A percentile compares a stretch with the other conserved stretches of the same genome.
phyloP scores from a whole-genome alignment of 768 basidiomycete genomes.

The Sutorius australiensis region DNA sequence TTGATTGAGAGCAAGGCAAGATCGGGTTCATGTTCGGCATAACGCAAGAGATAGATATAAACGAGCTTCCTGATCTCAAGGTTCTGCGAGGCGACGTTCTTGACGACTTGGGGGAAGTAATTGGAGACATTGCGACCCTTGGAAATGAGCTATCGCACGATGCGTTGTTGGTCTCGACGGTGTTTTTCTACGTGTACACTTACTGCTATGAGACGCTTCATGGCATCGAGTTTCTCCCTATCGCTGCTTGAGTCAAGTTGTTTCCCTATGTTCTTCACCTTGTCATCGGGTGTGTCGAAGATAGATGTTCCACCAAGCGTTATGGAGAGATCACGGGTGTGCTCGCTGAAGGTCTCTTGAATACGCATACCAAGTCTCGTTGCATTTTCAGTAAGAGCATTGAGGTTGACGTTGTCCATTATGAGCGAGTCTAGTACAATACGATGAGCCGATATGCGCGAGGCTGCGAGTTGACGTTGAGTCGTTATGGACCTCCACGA shows the following conservation, averaged over 20 bases:
- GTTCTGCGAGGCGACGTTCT: constrained; percentile 90
- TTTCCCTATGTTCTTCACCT: constrained; percentile 73
- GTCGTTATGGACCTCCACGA: background rate
- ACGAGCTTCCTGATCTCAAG: constrained; percentile 95
- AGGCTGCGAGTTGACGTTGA: background rate
- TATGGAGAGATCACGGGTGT: constrained; percentile 67
- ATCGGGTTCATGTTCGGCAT: constrained; percentile 91
- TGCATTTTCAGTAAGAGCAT: constrained; percentile 71
- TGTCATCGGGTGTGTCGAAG: constrained; percentile 76
- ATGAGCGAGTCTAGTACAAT: constrained; percentile 2
- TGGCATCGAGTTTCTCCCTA: constrained; percentile 87
- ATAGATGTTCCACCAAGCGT: constrained; percentile 50
- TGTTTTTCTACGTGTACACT: constrained; percentile 28
- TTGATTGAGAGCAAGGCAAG: constrained; percentile 95
- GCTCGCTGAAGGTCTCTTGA: constrained; percentile 79
- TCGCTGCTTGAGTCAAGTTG: constrained; percentile 89
- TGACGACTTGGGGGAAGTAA: constrained; percentile 96
- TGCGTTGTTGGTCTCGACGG: background rate
- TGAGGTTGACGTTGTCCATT: constrained; percentile 36
- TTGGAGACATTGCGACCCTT: constrained; percentile 88
- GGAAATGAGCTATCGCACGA: constrained; percentile 68
- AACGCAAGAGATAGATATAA: constrained; percentile 94
- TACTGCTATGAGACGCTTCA: constrained; percentile 93
- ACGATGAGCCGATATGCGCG: background rate
- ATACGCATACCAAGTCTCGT: constrained; percentile 77